phyloP scores from a whole-genome alignment of 768 basidiomycete genomes.

The Kwoniella bestiolae region DNA sequence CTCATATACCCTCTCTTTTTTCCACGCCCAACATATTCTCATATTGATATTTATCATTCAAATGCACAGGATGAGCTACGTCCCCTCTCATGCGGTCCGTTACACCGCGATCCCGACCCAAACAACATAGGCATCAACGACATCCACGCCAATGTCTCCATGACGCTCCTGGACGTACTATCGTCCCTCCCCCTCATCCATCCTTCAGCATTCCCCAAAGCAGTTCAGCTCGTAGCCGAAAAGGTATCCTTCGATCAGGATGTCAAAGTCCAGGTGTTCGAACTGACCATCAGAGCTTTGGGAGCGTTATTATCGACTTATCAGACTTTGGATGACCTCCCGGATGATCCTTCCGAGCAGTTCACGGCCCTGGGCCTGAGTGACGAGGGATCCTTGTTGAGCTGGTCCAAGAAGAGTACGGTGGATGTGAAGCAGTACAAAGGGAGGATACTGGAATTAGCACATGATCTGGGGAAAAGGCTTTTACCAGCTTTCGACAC shows the following conservation, averaged over 20 bases:
- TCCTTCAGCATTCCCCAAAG: slow-evolving; percentile 75
- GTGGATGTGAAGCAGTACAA: slow-evolving; percentile 74
- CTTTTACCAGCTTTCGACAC: slow-evolving; percentile 90
- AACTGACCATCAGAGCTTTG: slow-evolving; percentile 90
- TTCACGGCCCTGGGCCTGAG: slow-evolving; percentile 18
- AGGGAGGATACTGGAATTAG: slow-evolving; percentile 72
- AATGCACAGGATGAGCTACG: slow-evolving; percentile 67
- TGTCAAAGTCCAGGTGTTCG: slow-evolving; percentile 97
- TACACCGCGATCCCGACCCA: slow-evolving; percentile 48
- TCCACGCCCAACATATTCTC: background rate
- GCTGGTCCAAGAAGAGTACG: slow-evolving; percentile 12
- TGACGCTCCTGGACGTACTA: slow-evolving; percentile 64
- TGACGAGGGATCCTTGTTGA: slow-evolving; percentile 47
- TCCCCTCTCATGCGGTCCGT: slow-evolving; percentile 73
- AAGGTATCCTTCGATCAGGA: slow-evolving; percentile 90
- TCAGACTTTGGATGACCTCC: slow-evolving; percentile 45
- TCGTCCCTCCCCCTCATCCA: slow-evolving; percentile 85
- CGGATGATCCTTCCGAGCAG: slow-evolving; percentile 54
- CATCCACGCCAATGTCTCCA: slow-evolving; percentile 89
- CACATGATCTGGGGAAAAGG: slow-evolving; percentile 82
- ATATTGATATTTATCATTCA: background rate
- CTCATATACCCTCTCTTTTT: too few species aligned
- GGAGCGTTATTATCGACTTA: slow-evolving; percentile 69
- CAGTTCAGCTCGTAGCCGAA: slow-evolving; percentile 77
- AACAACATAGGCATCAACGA: slow-evolving; percentile 83